Evolutionary conservation across 148 eudicot species (phyloP).

Genomic region (Agrostemma githago): DNA sequence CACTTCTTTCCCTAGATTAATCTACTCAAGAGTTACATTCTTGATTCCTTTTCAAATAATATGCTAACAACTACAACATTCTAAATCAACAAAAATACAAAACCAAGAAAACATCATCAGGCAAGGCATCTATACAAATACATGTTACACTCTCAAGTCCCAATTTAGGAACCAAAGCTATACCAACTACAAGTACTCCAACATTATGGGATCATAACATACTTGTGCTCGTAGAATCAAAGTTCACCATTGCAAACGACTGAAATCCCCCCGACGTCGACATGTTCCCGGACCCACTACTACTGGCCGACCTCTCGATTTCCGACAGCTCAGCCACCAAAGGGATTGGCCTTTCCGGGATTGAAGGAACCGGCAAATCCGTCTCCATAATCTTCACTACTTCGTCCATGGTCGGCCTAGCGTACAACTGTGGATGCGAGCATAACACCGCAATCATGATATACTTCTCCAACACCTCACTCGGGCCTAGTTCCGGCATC

Average conservation of each 20-base stretch:
- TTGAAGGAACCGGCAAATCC: conserved; percentile 54
- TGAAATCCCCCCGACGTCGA: conserved; percentile 58
- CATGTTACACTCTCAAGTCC: not conserved
- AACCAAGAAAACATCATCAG: not conserved
- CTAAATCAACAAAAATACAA: conserved; percentile 6
- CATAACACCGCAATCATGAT: conserved; percentile 75
- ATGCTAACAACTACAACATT: not conserved
- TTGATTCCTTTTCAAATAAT: not conserved
- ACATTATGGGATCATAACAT: conserved; percentile 13
- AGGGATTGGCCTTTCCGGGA: conserved; percentile 77
- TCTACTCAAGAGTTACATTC: not conserved
- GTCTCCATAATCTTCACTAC: conserved; percentile 77
- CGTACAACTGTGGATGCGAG: conserved; percentile 83
- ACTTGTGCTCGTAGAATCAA: conserved; percentile 16
- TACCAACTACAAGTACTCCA: not conserved
- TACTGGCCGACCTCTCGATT: conserved; percentile 69
- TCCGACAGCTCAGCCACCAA: conserved; percentile 50
- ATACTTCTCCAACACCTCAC: conserved; percentile 69
- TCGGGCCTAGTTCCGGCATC: conserved; percentile 55
- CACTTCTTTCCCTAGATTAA: not conserved
- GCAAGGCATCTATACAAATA: conserved; percentile 7
- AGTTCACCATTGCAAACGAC: conserved; percentile 33
- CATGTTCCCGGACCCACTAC: conserved; percentile 60
- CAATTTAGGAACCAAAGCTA: not conserved
- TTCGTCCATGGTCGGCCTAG: conserved; percentile 93